Base-by-base conservation (phyloP, 78 protist species). In the Dictyostelium firmibasis region DNA sequence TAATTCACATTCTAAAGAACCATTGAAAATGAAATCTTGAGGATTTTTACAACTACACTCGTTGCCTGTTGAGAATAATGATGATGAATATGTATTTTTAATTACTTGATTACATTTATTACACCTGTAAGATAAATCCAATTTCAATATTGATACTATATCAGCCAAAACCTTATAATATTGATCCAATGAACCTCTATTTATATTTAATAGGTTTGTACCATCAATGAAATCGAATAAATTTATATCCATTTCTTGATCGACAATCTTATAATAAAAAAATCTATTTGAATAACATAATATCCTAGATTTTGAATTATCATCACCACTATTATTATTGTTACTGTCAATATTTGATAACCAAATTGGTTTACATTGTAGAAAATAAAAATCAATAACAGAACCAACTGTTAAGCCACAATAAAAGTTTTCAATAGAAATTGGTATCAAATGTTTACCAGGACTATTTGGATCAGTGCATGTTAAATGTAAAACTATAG, bases 1-100 rank as follows among this genome's bases (percentile, higher is more conserved):
- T 25, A 89, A 23, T 50, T 81, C 75, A 70, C 94, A 89, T 31
- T 81, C 94, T 16, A 89, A n/a, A 16, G 25, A 62, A 78, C 94
- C 94, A 50, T 20, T 78, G 27, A 89, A 89, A 62, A 20, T 23
- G 14, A 53, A 53, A 11, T 57, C 33, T 23, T 38, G 35, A 27
- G 33, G 33, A 67, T 27, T 67, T 14, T 67, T 67, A 87, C 93
- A 87, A 38, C 69, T 27, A 78, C 92, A 86, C 20, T 3, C 50
- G 20, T 57, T 6, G 35, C 81, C 81, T 35, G 25, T 29, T 13
- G 43, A 74, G 36, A 31, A 9, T 6, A n/a, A 31, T 74, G 38
- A 33, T 50, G 62, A 57, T 20, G 67, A 57, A 57, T 57, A 57
- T 57, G 67, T 20, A 20, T 36, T 76, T 14, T 9, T 16, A 18